A percentile compares a stretch with the other conserved stretches of the same genome.
These are phyloP conservation scores for Venturia asperata DNA, from an alignment of 2,329 filamentous ascomycete species.

Conservation along the genomic window DNA sequence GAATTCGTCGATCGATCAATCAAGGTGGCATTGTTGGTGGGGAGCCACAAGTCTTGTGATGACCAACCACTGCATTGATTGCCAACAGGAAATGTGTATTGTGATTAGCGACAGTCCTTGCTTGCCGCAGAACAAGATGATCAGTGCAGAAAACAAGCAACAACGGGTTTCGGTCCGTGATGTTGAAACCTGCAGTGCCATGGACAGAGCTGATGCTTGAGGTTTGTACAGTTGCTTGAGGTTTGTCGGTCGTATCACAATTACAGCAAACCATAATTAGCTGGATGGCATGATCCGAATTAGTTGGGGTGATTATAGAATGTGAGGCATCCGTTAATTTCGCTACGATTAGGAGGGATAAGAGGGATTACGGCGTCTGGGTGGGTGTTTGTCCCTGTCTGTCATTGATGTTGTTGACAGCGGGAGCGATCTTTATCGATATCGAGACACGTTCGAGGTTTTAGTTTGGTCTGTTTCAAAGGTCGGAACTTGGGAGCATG, in stretches of 20 bases:
- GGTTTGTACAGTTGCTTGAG: neutral
- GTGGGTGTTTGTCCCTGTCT: neutral
- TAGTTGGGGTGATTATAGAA: neutral
- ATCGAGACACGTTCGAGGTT: neutral
- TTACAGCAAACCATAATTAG: neutral
- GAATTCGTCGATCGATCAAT: neutral
- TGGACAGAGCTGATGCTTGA: neutral
- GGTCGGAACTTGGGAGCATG: slow-evolving; percentile 3
- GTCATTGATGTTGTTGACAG: neutral
- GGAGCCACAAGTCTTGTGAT: neutral
- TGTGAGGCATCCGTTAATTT: neutral
- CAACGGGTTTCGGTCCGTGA: slow-evolving; percentile 1
- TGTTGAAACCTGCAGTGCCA: slow-evolving; percentile 1
- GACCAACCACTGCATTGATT: neutral
- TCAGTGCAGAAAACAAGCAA: slow-evolving; percentile 1
- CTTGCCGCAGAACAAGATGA: neutral
- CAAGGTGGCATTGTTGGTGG: neutral
- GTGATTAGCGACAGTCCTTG: neutral
- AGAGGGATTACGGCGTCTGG: too few species aligned
- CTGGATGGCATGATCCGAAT: neutral
- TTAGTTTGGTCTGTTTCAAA: neutral
- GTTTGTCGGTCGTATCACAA: neutral
- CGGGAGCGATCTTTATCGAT: neutral
- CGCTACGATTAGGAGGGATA: neutral
- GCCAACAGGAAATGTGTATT: neutral